Conservation (phyloP, 2,329 filamentous ascomycete species). For the Fusarium incarnatum region DNA sequence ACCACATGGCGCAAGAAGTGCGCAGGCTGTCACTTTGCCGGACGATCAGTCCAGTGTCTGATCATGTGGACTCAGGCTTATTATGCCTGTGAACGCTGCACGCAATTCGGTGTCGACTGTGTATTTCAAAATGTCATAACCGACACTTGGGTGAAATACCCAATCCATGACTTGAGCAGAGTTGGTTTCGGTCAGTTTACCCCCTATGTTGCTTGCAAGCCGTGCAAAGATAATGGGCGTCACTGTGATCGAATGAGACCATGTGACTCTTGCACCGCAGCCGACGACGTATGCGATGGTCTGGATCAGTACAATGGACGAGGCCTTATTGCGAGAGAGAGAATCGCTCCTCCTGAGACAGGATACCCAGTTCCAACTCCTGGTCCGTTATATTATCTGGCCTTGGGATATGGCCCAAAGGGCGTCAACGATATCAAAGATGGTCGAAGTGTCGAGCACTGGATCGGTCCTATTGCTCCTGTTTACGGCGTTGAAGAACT, state of each 20-base stretch:
- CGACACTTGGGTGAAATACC: not conserved
- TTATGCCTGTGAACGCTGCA: slow-evolving; percentile 42
- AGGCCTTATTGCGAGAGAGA: slow-evolving; percentile 16
- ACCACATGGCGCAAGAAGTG: slow-evolving; percentile 30
- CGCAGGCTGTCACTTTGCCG: slow-evolving; percentile 4
- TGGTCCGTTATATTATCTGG: slow-evolving; percentile 52
- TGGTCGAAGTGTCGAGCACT: slow-evolving; percentile 34
- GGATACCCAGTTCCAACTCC: not conserved
- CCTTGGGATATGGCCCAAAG: slow-evolving; percentile 43
- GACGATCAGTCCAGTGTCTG: not conserved
- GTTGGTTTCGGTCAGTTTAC: slow-evolving; percentile 50
- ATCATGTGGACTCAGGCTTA: slow-evolving; percentile 7
- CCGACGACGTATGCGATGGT: not conserved
- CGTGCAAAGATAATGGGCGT: slow-evolving; percentile 21
- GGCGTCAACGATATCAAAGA: slow-evolving; percentile 44
- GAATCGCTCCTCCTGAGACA: too few relatives aligned
- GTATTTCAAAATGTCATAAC: not conserved
- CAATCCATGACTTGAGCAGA: slow-evolving; percentile 47
- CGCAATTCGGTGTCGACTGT: slow-evolving; percentile 50
- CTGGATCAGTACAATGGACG: not conserved
- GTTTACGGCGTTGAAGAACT: slow-evolving; percentile 20
- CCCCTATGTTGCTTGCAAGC: slow-evolving; percentile 43
- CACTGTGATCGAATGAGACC: slow-evolving; percentile 54
- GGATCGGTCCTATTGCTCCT: slow-evolving; percentile 40
- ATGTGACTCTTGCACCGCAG: slow-evolving; percentile 51